Base-by-base conservation (phyloP, 176 grass and related monocot species). In the Poa annua region DNA sequence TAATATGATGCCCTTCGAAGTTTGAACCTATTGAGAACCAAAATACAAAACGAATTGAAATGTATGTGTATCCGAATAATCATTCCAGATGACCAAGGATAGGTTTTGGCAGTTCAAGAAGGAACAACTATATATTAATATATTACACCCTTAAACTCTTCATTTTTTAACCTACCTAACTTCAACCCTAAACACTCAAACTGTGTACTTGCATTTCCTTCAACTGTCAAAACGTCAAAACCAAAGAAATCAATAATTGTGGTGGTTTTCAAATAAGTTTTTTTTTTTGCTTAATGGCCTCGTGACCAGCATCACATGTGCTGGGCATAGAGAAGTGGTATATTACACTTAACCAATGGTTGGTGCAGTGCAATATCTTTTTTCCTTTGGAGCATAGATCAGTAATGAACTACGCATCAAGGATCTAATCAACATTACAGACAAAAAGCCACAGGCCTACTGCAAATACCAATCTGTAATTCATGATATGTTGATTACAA, bases 401-500 rank as follows among this genome's bases (percentile, higher is more conserved):
- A 8, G 70, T 49, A 66, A 48, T 12, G 34, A 82, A 61, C 67
- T 36, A 78, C 22, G 3, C 51, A 81, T 70, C 20, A 21, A 8
- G 12, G 1, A 24, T 29, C 59, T 15, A 14, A 62, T 32, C 61
- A 77, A 57, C 39, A 70, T 33, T 77, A 44, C 44, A 77, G 45
- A 71, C 5, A 50, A 85, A 71, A 88, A 25, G 70, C 70, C 33
- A 80, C 1, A 85, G 48, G 15, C 71, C 60, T 55, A 38, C 33
- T 25, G 22, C 55, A 55, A 38, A 75, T 0, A 66, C 13, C 7
- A 68, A 62, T 65, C 14, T 7, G 0, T 4, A 4, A 66, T 73
- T 66, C 36, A 33, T 79, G 20, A 13, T 62, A 51, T 69, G 5
- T 62, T 25, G 24, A 38, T 71, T 82, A 77, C 65, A 38, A 26